A percentile compares a stretch with the other conserved stretches of the same genome.
Evolutionary conservation across 257 asterid species (phyloP).

Genomic region (Cruciata laevipes): DNA sequence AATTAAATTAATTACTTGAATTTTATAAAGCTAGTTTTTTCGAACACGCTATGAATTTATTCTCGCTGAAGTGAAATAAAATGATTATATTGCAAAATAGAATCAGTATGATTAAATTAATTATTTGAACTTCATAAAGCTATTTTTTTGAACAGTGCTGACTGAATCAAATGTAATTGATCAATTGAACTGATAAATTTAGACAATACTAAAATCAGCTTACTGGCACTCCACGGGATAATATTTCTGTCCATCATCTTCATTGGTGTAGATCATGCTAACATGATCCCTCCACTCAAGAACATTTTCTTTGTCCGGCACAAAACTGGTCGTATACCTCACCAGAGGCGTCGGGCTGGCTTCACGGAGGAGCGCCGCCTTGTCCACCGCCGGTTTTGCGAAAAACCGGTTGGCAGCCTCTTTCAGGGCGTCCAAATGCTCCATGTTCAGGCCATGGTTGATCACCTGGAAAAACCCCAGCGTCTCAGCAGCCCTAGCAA

Average conservation of each 20-base stretch:
- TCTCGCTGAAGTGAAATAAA: too few relatives aligned
- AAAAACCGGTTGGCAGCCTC: conserved; percentile 21
- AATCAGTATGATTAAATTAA: too few relatives aligned
- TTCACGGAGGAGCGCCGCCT: conserved; percentile 24
- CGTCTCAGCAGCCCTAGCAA: background rate
- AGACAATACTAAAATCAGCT: background rate
- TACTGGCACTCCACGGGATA: background rate
- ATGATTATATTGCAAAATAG: too few relatives aligned
- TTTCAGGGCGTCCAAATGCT: conserved; percentile 18
- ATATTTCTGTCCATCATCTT: background rate
- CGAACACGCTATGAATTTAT: too few relatives aligned
- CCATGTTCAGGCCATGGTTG: conserved; percentile 24
- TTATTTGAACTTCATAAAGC: too few relatives aligned
- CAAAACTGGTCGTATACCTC: conserved; percentile 31
- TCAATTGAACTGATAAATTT: too few relatives aligned
- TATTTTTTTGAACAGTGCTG: too few relatives aligned
- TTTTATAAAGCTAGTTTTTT: too few relatives aligned
- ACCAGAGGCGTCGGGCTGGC: conserved; percentile 25
- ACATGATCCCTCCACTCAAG: conserved; percentile 34
- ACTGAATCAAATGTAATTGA: too few relatives aligned
- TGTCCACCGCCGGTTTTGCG: conserved; percentile 17
- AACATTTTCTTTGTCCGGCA: conserved; percentile 26
- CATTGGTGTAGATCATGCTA: conserved; percentile 26
- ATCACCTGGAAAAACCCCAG: conserved; percentile 1
- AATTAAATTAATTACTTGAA: too few relatives aligned